Evolutionary conservation across 768 basidiomycete genomes (phyloP).

Genomic region (Rhizopogon vinicolor): DNA sequence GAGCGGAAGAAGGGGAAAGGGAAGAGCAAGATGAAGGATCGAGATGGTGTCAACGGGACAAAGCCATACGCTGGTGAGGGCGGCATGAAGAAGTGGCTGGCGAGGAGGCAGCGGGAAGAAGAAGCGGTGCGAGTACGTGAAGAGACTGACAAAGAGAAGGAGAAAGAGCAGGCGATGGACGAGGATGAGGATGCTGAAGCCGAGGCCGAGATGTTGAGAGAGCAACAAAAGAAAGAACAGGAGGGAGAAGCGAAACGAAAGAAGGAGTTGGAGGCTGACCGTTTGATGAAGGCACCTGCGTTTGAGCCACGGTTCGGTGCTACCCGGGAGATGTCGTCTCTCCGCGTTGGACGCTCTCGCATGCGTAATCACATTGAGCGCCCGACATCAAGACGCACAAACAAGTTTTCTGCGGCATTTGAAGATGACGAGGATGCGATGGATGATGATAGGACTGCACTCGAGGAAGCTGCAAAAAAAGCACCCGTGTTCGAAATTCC

Average conservation of each 20-base stretch:
- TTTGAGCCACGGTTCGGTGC: slow-evolving; percentile 16
- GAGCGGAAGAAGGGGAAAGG: slow-evolving; percentile 36
- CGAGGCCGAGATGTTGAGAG: slow-evolving; percentile 8
- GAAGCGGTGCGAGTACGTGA: slow-evolving; percentile 31
- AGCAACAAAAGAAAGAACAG: slow-evolving; percentile 13
- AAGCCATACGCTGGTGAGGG: slow-evolving; percentile 80
- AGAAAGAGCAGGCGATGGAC: slow-evolving; percentile 28
- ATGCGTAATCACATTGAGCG: slow-evolving; percentile 58
- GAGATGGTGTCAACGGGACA: slow-evolving; percentile 41
- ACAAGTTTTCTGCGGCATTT: slow-evolving; percentile 65
- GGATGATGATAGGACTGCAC: slow-evolving; percentile 34
- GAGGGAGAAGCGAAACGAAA: slow-evolving; percentile 4
- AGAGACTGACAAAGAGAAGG: slow-evolving; percentile 20
- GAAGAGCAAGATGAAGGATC: slow-evolving; percentile 30
- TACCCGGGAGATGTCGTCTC: slow-evolving; percentile 39
- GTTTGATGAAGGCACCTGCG: slow-evolving; percentile 10
- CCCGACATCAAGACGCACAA: slow-evolving; percentile 41
- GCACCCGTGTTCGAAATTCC: slow-evolving; percentile 57
- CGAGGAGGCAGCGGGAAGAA: slow-evolving; percentile 55
- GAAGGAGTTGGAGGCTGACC: slow-evolving; percentile 11
- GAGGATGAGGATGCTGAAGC: slow-evolving; percentile 29
- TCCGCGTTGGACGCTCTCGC: slow-evolving; percentile 63
- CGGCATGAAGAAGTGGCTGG: slow-evolving; percentile 73
- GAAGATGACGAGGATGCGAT: slow-evolving; percentile 44
- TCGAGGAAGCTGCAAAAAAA: slow-evolving; percentile 54